Percentiles rank a stretch among this genome's conserved stretches.
Conservation (phyloP, 305 asterid genomes). For the Solanum hybrid region DNA sequence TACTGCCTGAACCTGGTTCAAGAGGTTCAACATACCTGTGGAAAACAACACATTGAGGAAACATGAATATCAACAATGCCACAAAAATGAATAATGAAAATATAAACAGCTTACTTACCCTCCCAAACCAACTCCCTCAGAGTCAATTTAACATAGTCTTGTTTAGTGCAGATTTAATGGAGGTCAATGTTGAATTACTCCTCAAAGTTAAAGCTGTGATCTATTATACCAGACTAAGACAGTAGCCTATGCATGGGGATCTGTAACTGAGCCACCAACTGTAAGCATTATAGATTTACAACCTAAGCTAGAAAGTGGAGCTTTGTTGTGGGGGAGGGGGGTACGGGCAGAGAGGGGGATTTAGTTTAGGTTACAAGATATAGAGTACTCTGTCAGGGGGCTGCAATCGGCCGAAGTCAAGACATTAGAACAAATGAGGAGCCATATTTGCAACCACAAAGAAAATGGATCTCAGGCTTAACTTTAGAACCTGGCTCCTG, state of each 20-base stretch:
- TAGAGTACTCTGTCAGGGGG: background rate
- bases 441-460: background rate
- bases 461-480: background rate
- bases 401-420: background rate
- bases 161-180: background rate
- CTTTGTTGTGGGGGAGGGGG: background rate
- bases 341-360: background rate
- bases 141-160: background rate
- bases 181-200: background rate
- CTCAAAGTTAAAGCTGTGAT: background rate
- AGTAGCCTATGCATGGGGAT: background rate
- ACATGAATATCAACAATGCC: background rate
- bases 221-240: background rate
- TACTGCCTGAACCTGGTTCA: constrained; percentile 61
- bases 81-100: background rate
- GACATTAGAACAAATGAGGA: background rate
- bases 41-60: constrained; percentile 8
- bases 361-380: background rate
- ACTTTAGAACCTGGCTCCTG: background rate
- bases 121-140: background rate
- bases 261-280: background rate
- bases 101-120: background rate
- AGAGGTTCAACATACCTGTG: constrained; percentile 85
- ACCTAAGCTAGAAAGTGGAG: background rate
- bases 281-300: background rate